A percentile compares a stretch with the other conserved stretches of the same genome.
phyloP scores from a whole-genome alignment of 2,329 filamentous ascomycete species.

The Aplosporella prunicola region DNA sequence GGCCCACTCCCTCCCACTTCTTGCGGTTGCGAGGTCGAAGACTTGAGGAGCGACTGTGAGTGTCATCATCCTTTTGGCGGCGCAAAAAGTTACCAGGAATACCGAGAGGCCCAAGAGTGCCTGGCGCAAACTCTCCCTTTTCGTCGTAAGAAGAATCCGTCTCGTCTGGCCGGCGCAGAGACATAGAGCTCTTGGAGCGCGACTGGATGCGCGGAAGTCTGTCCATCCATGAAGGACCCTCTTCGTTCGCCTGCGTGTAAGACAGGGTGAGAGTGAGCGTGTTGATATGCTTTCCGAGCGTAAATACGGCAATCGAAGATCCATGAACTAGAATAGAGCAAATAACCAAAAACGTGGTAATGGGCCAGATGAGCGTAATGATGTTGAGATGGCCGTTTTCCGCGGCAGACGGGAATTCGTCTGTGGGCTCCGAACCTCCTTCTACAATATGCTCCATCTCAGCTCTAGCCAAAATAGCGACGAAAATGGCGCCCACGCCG shows the following conservation, averaged over 20 bases:
- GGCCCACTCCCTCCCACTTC: constrained; percentile 61
- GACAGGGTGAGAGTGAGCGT: constrained; percentile 92
- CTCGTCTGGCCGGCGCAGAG: constrained; percentile 56
- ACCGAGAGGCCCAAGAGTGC: constrained; percentile 61
- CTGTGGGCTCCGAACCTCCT: too few relatives aligned
- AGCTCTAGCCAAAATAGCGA: constrained; percentile 85
- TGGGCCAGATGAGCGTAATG: constrained; percentile 86
- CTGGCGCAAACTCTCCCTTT: constrained; percentile 54
- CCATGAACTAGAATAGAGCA: constrained; percentile 92
- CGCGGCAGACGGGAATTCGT: constrained; percentile 62
- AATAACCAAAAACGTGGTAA: constrained; percentile 88
- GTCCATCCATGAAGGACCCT: constrained; percentile 91
- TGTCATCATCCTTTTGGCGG: constrained; percentile 67
- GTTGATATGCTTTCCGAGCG: constrained; percentile 95
- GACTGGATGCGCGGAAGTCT: constrained; percentile 75
- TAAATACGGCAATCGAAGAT: constrained; percentile 97
- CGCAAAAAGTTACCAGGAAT: constrained; percentile 69
- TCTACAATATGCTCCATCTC: constrained; percentile 76
- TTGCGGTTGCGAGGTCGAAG: constrained; percentile 46
- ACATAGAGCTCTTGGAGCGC: constrained; percentile 71
- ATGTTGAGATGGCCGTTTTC: constrained; percentile 57
- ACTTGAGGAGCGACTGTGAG: constrained; percentile 48
- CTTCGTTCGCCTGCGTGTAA: constrained; percentile 82
- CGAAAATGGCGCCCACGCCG: constrained; percentile 91
- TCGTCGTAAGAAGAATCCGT: constrained; percentile 49